phyloP scores from a whole-genome alignment of 2,329 filamentous ascomycete genomes.

The Onygenales sp. region DNA sequence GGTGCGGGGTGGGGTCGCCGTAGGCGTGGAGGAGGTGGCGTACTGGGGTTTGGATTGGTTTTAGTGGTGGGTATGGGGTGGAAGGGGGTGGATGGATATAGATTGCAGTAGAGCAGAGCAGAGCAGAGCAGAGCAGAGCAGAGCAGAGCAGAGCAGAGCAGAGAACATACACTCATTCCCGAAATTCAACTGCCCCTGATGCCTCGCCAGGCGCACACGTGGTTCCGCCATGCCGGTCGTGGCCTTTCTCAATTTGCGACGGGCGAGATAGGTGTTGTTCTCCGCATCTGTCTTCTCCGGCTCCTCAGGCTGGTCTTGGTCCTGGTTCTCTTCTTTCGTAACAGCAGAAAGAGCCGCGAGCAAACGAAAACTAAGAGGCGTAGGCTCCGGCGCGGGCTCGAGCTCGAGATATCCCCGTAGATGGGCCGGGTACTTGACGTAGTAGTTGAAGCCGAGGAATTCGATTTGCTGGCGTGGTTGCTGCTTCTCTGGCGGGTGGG shows the following conservation, averaged over 20 bases:
- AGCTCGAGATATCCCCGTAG: not conserved
- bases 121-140: not conserved
- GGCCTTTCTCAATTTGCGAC: not conserved
- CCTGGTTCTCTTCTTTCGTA: not conserved
- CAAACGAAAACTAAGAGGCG: not conserved
- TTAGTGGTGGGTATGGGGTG: not conserved
- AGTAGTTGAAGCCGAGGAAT: not conserved
- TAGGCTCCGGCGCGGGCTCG: not conserved
- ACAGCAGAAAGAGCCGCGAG: too few relatives aligned
- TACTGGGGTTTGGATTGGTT: constrained; percentile 20
- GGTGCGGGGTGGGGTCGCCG: constrained; percentile 33
- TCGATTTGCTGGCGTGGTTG: not conserved
- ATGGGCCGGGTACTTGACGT: not conserved
- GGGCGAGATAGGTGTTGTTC: not conserved
- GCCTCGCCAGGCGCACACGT: constrained; percentile 65
- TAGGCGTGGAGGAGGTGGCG: constrained; percentile 36
- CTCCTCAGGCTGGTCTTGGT: not conserved
- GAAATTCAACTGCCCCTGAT: constrained; percentile 79
- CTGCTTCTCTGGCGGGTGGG: not conserved
- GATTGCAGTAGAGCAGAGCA: not conserved
- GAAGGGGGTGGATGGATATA: not conserved
- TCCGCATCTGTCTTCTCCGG: not conserved
- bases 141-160: not conserved
- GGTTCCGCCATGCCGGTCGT: constrained; percentile 54
- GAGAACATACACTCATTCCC: constrained; percentile 54